Conservation (phyloP, 2,329 filamentous ascomycete species). For the Penicillium hordei region DNA sequence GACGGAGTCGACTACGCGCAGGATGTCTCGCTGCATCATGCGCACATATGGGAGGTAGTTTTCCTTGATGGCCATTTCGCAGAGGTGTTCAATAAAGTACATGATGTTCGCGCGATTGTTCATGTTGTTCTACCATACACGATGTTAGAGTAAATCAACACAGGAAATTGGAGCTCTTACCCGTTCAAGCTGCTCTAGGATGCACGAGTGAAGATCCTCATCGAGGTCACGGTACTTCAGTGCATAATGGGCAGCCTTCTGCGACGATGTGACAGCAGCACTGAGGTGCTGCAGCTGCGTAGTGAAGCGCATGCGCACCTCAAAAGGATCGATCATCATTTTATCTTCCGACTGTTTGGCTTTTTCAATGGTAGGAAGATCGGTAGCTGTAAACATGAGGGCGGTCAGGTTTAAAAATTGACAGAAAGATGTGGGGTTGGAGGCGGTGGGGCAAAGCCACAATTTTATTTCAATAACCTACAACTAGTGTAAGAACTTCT, state of each 20-base stretch:
- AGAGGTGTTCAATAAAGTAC: constrained; percentile 96
- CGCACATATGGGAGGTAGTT: constrained; percentile 77
- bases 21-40: constrained; percentile 93
- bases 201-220: constrained; percentile 96
- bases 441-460: background rate
- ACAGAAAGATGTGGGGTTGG: background rate
- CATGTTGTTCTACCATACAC: constrained; percentile 71
- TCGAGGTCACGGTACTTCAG: constrained; percentile 92
- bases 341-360: constrained; percentile 3
- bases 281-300: constrained; percentile 85
- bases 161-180: constrained; percentile 47
- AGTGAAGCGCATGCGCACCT: constrained; percentile 97
- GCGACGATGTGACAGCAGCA: constrained; percentile 81
- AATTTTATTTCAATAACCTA: background rate
- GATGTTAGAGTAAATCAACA: background rate
- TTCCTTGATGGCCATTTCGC: constrained; percentile 78
- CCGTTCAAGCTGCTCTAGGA: constrained; percentile 88
- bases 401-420: background rate
- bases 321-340: constrained; percentile 83
- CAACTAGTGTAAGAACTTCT: background rate
- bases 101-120: constrained; percentile 98
- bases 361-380: background rate
- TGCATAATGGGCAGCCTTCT: constrained; percentile 93
- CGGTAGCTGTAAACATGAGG: constrained; percentile 1
- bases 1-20: constrained; percentile 87